These are phyloP conservation scores for Stagonosporopsis vannaccii DNA, from an alignment of 2,329 filamentous ascomycete species.

Conservation along the genomic window DNA sequence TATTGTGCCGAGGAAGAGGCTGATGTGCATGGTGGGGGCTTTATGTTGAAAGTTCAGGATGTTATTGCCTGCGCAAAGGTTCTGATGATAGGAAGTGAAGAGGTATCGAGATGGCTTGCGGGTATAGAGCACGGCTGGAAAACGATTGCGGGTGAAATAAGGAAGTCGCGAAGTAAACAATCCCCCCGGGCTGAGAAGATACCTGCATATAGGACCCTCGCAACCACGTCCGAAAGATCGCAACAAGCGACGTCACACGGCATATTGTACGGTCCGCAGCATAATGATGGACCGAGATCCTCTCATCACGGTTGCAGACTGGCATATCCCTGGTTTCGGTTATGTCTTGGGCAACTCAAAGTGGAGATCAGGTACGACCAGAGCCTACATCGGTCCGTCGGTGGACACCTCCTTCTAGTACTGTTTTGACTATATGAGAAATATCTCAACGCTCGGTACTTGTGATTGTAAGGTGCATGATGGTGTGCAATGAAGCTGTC, in stretches of 20 bases:
- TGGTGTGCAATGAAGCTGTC: not conserved
- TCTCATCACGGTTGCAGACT: slow-evolving; percentile 1
- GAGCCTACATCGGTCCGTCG: not conserved
- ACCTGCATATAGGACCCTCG: not conserved
- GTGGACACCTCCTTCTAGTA: not conserved
- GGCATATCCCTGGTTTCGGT: slow-evolving; percentile 3
- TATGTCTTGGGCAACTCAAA: not conserved
- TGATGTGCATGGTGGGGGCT: slow-evolving; percentile 23
- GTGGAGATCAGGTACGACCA: not conserved
- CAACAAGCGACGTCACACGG: slow-evolving; percentile 5
- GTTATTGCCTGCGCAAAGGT: not conserved
- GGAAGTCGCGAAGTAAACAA: not conserved
- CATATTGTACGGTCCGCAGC: not conserved
- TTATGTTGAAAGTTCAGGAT: not conserved
- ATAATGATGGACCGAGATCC: not conserved
- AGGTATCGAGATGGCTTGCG: not conserved
- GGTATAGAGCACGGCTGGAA: not conserved
- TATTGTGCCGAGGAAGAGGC: slow-evolving; percentile 23
- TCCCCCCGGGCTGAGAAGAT: not conserved
- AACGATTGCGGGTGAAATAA: not conserved
- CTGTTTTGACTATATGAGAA: slow-evolving; percentile 1
- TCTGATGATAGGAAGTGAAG: not conserved
- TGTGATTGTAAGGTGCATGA: not conserved
- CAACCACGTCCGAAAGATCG: not conserved
- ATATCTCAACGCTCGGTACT: not conserved